phyloP scores from a whole-genome alignment of 257 asterid genomes.

The Parsonsia alboflavescens region DNA sequence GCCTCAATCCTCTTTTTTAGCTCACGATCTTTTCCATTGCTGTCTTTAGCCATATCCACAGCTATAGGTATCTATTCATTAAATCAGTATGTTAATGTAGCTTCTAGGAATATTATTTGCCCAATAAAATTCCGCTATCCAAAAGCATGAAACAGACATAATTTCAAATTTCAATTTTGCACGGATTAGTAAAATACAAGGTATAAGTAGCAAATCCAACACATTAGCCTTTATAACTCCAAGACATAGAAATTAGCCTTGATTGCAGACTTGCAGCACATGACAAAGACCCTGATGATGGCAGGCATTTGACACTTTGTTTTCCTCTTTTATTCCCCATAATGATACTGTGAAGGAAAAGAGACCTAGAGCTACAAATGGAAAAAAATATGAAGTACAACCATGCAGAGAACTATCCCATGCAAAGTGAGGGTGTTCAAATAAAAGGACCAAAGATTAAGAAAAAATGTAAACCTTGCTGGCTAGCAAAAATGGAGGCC shows the following conservation, averaged over 20 bases:
- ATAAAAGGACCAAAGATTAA: background rate
- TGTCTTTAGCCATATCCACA: constrained; percentile 98
- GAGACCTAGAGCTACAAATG: background rate
- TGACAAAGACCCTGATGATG: background rate
- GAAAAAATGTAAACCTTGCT: constrained; percentile 65
- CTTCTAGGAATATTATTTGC: background rate
- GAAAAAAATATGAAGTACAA: constrained; percentile 8
- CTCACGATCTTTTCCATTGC: constrained; percentile 87
- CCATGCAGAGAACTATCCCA: background rate
- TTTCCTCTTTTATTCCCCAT: background rate
- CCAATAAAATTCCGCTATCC: background rate
- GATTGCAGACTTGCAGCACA: background rate
- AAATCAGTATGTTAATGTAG: constrained; percentile 12
- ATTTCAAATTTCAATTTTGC: background rate
- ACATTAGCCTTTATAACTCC: background rate
- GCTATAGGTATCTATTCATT: constrained; percentile 85
- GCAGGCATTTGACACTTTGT: background rate
- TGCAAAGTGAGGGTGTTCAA: background rate
- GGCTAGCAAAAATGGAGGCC: constrained; percentile 99
- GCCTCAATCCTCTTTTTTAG: constrained; percentile 78
- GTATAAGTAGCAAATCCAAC: background rate
- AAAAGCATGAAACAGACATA: background rate
- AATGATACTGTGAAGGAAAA: background rate
- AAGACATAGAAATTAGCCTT: background rate
- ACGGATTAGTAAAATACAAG: background rate